Conservation (phyloP, 345 rosid genomes). For the Syzygium aromaticum region DNA sequence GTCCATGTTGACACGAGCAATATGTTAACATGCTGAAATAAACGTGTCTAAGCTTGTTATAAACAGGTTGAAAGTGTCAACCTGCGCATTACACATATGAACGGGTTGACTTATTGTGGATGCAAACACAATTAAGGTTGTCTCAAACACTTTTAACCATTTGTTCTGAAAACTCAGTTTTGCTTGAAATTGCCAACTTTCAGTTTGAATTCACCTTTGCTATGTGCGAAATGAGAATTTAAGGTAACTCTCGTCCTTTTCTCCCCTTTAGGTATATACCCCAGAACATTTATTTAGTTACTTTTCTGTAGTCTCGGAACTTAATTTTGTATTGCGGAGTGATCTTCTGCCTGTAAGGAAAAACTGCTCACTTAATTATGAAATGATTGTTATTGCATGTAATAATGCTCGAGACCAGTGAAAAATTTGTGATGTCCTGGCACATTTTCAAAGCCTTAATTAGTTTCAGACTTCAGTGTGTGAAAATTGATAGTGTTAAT, state of each 20-base stretch:
- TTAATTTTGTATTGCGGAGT: background rate
- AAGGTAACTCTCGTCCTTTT: background rate
- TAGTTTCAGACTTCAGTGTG: background rate
- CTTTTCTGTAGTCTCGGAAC: background rate
- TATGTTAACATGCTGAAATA: background rate
- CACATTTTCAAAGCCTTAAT: background rate
- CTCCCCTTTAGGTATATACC: background rate
- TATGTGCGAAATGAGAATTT: background rate
- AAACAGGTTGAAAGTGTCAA: background rate
- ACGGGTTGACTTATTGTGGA: background rate
- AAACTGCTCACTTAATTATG: background rate
- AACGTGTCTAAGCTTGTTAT: background rate
- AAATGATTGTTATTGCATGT: background rate
- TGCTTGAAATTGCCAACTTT: background rate
- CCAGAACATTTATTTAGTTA: background rate
- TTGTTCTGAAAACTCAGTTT: background rate
- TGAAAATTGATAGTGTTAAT: background rate
- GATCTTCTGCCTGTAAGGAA: background rate
- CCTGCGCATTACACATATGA: background rate
- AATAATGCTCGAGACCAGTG: background rate
- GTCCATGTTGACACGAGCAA: background rate
- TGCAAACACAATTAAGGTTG: background rate
- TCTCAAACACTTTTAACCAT: background rate
- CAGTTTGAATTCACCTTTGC: background rate
- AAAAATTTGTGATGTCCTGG: background rate